phyloP scores from a whole-genome alignment of 2,329 filamentous ascomycete genomes.

The Trichoderma cornu-damae region DNA sequence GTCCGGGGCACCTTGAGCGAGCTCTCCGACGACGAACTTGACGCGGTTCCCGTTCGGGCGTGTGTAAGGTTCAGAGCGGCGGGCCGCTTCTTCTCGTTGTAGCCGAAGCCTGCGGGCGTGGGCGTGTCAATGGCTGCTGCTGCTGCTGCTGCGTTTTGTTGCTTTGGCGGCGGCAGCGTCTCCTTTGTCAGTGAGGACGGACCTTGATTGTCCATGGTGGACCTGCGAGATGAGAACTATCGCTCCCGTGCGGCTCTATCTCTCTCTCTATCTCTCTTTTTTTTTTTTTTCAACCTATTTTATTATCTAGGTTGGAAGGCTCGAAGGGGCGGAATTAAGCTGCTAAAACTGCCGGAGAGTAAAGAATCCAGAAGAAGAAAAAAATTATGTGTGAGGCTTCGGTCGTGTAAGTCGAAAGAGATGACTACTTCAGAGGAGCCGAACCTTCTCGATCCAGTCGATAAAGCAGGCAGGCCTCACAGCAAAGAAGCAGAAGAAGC shows the following conservation, averaged over 20 bases:
- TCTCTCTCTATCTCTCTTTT: neutral
- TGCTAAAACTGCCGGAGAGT: neutral
- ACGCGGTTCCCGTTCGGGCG: slow-evolving; percentile 44
- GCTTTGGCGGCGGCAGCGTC: neutral
- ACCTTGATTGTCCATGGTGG: slow-evolving; percentile 39
- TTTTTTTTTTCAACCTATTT: too few relatives aligned
- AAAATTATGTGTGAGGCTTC: neutral
- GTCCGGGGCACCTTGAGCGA: slow-evolving; percentile 65
- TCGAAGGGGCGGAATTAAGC: neutral
- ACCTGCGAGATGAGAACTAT: neutral
- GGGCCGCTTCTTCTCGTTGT: slow-evolving; percentile 51
- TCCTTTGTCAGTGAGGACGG: slow-evolving; percentile 22
- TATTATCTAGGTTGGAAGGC: neutral
- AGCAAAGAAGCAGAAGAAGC: neutral
- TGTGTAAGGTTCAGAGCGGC: slow-evolving; percentile 51
- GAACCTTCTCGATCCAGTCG: slow-evolving; percentile 19
- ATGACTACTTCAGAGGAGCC: neutral
- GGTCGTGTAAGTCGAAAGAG: slow-evolving; percentile 12
- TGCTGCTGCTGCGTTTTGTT: too few relatives aligned
- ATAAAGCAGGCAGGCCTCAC: slow-evolving; percentile 5
- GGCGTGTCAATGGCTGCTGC: slow-evolving; percentile 24
- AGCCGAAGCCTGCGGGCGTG: slow-evolving; percentile 22
- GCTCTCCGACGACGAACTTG: slow-evolving; percentile 48
- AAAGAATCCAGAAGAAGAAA: too few relatives aligned
- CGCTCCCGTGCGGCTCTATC: neutral